Evolutionary conservation across 1,139 yeast species (phyloP).

Genomic region (Oligophagozyma castellii): DNA sequence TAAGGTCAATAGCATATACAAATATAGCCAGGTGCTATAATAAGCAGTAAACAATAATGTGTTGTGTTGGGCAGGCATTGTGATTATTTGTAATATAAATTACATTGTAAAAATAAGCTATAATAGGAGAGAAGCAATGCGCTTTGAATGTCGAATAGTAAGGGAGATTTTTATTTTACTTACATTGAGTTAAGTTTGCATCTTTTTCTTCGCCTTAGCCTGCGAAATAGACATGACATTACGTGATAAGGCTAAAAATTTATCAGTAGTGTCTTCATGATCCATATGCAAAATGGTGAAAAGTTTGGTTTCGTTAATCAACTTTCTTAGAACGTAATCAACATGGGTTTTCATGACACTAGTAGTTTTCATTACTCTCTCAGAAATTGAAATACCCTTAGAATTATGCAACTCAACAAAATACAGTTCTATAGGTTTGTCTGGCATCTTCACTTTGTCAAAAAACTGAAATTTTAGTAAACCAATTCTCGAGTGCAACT

Average conservation of each 20-base stretch:
- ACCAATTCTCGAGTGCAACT: constrained; percentile 10
- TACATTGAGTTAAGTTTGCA: neutral
- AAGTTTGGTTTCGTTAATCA: constrained; percentile 17
- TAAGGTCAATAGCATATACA: no score
- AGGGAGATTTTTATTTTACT: no score
- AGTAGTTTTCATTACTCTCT: constrained; percentile 5
- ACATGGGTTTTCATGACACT: constrained; percentile 11
- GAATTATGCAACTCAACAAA: constrained; percentile 16
- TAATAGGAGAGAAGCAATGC: no score
- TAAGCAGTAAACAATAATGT: no score
- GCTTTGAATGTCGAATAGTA: no score
- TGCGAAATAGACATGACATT: constrained; percentile 6
- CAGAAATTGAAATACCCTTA: constrained; percentile 7
- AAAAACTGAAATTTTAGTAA: constrained; percentile 15
- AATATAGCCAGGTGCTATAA: no score
- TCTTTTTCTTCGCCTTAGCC: constrained; percentile 1
- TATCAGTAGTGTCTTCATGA: constrained; percentile 3
- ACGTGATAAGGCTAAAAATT: constrained; percentile 7
- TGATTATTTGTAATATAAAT: no score
- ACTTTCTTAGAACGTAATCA: constrained; percentile 15
- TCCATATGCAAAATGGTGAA: constrained; percentile 11
- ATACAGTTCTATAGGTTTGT: constrained; percentile 12
- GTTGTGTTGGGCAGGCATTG: no score
- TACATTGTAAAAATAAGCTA: no score
- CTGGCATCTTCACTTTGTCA: constrained; percentile 2